phyloP scores from a whole-genome alignment of 164 flowering plant genomes.

The Santalum album region DNA sequence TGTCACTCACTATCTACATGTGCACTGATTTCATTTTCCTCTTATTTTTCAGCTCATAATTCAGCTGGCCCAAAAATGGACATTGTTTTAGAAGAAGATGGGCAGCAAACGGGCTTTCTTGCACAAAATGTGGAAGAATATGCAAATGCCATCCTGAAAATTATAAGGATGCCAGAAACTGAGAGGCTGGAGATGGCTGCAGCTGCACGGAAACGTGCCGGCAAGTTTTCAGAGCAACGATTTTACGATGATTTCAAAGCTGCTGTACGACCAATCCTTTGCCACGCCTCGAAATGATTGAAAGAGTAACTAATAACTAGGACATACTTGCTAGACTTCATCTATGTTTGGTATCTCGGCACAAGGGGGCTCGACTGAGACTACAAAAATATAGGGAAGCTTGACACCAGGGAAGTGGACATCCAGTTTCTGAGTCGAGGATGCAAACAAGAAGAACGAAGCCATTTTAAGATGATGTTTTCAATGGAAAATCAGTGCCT shows the following conservation, averaged over 20 bases:
- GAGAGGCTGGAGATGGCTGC: constrained; percentile 71
- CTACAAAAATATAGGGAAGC: too few relatives aligned
- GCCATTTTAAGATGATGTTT: too few relatives aligned
- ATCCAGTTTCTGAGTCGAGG: too few relatives aligned
- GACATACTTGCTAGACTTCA: too few relatives aligned
- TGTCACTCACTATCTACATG: neutral
- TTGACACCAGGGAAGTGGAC: too few relatives aligned
- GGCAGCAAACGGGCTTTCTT: constrained; percentile 76
- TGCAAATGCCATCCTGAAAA: constrained; percentile 66
- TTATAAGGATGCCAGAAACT: constrained; percentile 50
- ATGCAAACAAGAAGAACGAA: too few relatives aligned
- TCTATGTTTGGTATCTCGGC: too few relatives aligned
- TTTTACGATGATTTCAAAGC: constrained; percentile 75
- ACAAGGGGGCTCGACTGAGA: too few relatives aligned
- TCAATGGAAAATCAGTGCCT: too few relatives aligned
- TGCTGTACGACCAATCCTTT: constrained; percentile 48
- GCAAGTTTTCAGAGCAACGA: constrained; percentile 69
- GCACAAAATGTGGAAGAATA: constrained; percentile 56
- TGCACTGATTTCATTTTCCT: neutral
- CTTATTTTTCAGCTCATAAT: constrained; percentile 61
- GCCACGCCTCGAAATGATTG: constrained; percentile 14
- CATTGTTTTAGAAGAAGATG: constrained; percentile 78
- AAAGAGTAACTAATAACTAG: too few relatives aligned
- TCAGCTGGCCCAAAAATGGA: constrained; percentile 97
- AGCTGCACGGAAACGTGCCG: constrained; percentile 72